Conservation (phyloP, 805 yeast species). For the Wickerhamomyces xylosicus region DNA sequence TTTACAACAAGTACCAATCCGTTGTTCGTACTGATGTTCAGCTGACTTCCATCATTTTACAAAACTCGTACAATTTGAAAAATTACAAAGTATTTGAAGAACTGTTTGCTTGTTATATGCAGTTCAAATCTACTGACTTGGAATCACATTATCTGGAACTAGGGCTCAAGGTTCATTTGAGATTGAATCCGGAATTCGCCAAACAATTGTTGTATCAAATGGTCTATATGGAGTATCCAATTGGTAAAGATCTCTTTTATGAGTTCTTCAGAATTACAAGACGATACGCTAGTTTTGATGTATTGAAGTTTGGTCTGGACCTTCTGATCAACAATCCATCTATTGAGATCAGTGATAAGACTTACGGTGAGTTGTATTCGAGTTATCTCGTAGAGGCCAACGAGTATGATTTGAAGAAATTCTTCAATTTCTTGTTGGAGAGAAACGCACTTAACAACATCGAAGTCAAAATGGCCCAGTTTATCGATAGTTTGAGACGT, state of each 20-base stretch:
- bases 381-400: constrained; percentile 4
- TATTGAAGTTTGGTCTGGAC: constrained; percentile 12
- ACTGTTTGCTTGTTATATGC: constrained; percentile 12
- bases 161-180: constrained; percentile 14
- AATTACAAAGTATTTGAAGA: constrained; percentile 11
- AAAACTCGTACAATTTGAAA: constrained; percentile 3
- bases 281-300: constrained; percentile 11
- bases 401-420: constrained; percentile 1
- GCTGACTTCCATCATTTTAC: background rate
- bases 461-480: constrained; percentile 6
- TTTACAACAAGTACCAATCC: background rate
- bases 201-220: constrained; percentile 19
- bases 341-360: constrained; percentile 10
- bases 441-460: background rate
- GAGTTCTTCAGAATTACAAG: constrained; percentile 11
- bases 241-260: constrained; percentile 12
- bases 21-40: background rate
- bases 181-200: constrained; percentile 15
- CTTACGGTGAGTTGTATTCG: constrained; percentile 8
- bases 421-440: constrained; percentile 4
- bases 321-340: constrained; percentile 13
- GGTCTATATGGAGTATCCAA: constrained; percentile 16
- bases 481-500: constrained; percentile 3
- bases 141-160: constrained; percentile 10
- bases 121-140: constrained; percentile 2